A percentile compares a stretch with the other conserved stretches of the same genome.
phyloP scores from a whole-genome alignment of 768 basidiomycete species.

The Hygrocybe coccinea region DNA sequence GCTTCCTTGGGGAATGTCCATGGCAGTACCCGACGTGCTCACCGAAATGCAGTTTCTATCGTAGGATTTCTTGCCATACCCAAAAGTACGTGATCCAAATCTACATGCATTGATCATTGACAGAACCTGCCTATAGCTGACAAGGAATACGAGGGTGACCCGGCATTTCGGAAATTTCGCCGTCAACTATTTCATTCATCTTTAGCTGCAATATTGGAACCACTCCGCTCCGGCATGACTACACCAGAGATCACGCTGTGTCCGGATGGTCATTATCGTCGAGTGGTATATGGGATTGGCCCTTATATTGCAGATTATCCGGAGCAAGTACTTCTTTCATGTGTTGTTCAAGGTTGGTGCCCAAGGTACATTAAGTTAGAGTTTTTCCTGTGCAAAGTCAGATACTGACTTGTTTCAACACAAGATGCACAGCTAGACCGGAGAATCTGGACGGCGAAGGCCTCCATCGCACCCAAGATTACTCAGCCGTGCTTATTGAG shows the following conservation, averaged over 20 bases:
- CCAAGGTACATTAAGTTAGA: neutral
- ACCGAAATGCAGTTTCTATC: slow-evolving; percentile 27
- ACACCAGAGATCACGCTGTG: slow-evolving; percentile 20
- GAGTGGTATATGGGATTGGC: slow-evolving; percentile 29
- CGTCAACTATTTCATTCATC: slow-evolving; percentile 30
- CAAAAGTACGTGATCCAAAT: slow-evolving; percentile 22
- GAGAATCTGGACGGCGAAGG: slow-evolving; percentile 24
- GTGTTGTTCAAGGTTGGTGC: slow-evolving; percentile 36
- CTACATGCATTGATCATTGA: neutral
- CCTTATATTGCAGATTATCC: slow-evolving; percentile 40
- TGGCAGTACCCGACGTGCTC: slow-evolving; percentile 26
- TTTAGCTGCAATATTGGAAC: slow-evolving; percentile 18
- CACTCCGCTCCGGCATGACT: slow-evolving; percentile 23
- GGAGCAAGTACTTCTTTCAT: slow-evolving; percentile 30
- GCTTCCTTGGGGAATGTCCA: slow-evolving; percentile 25
- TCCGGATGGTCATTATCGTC: slow-evolving; percentile 27
- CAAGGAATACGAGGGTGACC: slow-evolving; percentile 8
- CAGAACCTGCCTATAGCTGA: neutral
- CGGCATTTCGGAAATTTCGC: slow-evolving; percentile 23
- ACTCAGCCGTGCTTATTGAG: slow-evolving; percentile 19
- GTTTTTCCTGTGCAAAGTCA: neutral
- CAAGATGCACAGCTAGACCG: slow-evolving; percentile 22
- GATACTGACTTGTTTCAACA: neutral
- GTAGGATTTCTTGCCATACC: slow-evolving; percentile 32
- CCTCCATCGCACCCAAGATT: slow-evolving; percentile 12